These are phyloP conservation scores for Melaleuca quinquenervia DNA, from an alignment of 345 rosid species.

Conservation along the genomic window DNA sequence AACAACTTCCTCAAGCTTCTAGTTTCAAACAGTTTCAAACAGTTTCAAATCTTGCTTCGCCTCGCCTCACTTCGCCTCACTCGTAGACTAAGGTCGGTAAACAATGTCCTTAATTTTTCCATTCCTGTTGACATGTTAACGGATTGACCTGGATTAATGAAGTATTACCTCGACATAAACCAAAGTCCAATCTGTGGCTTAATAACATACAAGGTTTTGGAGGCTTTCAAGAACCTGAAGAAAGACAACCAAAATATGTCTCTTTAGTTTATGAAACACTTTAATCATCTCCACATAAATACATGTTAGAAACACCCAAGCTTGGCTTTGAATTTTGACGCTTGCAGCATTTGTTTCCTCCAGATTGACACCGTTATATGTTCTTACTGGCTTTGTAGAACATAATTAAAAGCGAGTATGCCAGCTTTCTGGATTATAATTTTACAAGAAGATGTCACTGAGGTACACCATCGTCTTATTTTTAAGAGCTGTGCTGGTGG, in stretches of 20 bases:
- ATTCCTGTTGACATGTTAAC: background rate
- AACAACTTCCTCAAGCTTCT: background rate
- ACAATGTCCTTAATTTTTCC: background rate
- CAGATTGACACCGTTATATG: background rate
- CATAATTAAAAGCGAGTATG: background rate
- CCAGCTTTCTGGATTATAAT: background rate
- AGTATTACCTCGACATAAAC: background rate
- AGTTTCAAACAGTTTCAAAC: no score
- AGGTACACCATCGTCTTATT: background rate
- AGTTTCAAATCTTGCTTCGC: background rate
- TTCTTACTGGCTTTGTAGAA: background rate
- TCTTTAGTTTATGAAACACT: background rate
- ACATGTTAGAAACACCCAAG: conserved; percentile 10
- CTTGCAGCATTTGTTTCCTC: background rate
- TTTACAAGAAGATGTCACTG: background rate
- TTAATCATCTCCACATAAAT: background rate
- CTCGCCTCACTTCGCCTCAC: background rate
- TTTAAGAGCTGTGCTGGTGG: background rate
- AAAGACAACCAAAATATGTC: background rate
- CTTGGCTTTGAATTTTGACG: background rate
- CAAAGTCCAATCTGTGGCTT: background rate
- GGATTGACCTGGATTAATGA: background rate
- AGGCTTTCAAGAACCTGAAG: background rate
- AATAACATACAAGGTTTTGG: background rate
- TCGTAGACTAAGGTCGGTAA: background rate